A percentile compares a stretch with the other conserved stretches of the same genome.
Evolutionary conservation across 148 eudicot genomes (phyloP).

Genomic region (Simmondsia chinensis): DNA sequence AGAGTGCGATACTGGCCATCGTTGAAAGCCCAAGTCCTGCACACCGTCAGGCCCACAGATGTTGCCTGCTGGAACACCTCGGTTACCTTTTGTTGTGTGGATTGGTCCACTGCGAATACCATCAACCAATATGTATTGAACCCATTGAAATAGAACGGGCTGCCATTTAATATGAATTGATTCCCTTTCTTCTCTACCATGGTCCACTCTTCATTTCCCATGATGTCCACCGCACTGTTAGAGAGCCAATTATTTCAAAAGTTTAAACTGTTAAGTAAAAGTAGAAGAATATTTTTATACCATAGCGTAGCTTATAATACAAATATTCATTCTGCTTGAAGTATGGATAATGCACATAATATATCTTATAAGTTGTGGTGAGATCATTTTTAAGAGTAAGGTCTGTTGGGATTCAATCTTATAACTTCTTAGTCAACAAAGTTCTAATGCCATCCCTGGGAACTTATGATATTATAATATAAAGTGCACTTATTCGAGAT

Average conservation of each 20-base stretch:
- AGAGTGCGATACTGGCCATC: conserved; percentile 87
- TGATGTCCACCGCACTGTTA: neutral
- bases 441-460: too few species aligned
- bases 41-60: conserved; percentile 65
- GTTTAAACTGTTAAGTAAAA: conserved; percentile 1
- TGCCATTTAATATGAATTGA: conserved; percentile 54
- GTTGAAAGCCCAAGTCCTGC: conserved; percentile 94
- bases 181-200: conserved; percentile 68
- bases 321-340: neutral
- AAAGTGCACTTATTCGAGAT: too few species aligned
- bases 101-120: conserved; percentile 75
- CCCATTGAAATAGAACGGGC: conserved; percentile 76
- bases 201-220: conserved; percentile 53
- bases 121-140: conserved; percentile 97
- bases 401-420: too few species aligned
- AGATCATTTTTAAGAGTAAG: too few species aligned
- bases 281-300: neutral
- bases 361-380: neutral
- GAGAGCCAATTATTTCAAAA: neutral
- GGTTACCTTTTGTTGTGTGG: conserved; percentile 66
- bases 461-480: too few species aligned
- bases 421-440: too few species aligned
- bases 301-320: neutral
- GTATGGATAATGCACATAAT: neutral
- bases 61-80: conserved; percentile 79